Evolutionary conservation across 306 rosid species (phyloP), one percentile per base, ranked within the genome.

Genomic region (Vigna reflexopilosa): DNA sequence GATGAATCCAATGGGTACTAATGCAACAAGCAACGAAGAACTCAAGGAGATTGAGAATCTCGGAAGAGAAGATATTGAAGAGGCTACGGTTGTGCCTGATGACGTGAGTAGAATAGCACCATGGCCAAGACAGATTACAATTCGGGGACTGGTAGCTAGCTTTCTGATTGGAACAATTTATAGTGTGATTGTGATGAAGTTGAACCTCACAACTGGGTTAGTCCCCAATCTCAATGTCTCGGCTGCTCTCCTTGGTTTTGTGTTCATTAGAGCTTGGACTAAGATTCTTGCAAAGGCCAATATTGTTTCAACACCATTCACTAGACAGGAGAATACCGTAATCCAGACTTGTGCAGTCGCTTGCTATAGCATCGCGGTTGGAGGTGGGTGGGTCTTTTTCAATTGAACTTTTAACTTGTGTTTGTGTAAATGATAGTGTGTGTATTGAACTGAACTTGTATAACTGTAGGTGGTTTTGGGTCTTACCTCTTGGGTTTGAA

Each of bases 301-400:
- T 28, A 80, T 91, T 82, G 88, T 87, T 61, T 85, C 99, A 2
- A 75, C 72, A 30, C 98, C 99, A 20, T 96, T 96, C 80, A 93
- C 99, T 11, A 83, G 92, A 69, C 99, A 96, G 79, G 99, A 96
- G 85, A 96, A 96, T 56, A 96, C 97, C 17, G 57, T 96, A 47
- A 96, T 93, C 77, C 99, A 96, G 80, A 96, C 99, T 22, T 96
- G 98, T 81, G 99, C 99, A 0, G 98, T 93, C 16, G 99, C 99
- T 38, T 96, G 99, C 82, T 96, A 96, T 67, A 96, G 98, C 88
- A 90, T 96, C 55, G 83, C 98, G 1, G 91, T 90, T 58, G 99
- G 97, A 96, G 99, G 99, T 94, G 40, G 44, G 87, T 42, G 34
- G 44, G 85, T 42, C 32, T 71, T 68, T 71, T 24, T 55, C 7